Conservation (phyloP, 768 basidiomycete species). For the Naganishia vishniacii region DNA sequence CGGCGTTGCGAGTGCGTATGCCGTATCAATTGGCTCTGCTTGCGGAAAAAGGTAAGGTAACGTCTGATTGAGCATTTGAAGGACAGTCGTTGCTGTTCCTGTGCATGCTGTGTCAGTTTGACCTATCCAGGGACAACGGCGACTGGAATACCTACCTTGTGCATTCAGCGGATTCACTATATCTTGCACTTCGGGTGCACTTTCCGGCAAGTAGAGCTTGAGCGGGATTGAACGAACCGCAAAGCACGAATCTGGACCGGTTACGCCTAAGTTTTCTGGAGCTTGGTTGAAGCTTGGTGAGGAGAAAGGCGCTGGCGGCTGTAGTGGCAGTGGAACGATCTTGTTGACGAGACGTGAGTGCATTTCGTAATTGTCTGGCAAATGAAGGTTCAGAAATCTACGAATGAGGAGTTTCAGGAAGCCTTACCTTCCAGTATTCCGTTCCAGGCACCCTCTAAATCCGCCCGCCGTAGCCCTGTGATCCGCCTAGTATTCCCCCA, state of each 20-base stretch:
- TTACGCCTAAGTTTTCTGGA: conserved; percentile 48
- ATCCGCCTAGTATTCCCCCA: conserved; percentile 95
- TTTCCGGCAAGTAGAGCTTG: conserved; percentile 73
- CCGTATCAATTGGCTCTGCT: conserved; percentile 37
- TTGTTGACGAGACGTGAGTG: conserved; percentile 93
- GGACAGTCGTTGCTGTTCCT: conserved; percentile 71
- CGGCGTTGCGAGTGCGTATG: conserved; percentile 62
- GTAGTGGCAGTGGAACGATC: conserved; percentile 67
- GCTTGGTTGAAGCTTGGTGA: conserved; percentile 35
- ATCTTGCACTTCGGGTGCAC: conserved; percentile 86
- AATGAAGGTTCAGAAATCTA: neutral
- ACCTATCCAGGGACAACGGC: neutral
- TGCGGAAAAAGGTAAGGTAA: conserved; percentile 73
- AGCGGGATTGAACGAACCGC: conserved; percentile 82
- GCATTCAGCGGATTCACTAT: conserved; percentile 64
- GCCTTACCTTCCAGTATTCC: conserved; percentile 84
- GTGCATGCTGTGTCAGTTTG: too few species aligned
- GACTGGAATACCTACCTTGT: neutral
- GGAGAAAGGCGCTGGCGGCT: neutral
- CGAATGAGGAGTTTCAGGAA: neutral
- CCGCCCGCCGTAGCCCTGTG: conserved; percentile 78
- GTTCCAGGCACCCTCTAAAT: conserved; percentile 96
- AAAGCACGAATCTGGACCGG: conserved; percentile 69
- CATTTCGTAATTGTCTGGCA: conserved; percentile 85
- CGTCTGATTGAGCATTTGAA: conserved; percentile 62